Conservation (phyloP, 805 yeast species). For the Candida peoriensis region DNA sequence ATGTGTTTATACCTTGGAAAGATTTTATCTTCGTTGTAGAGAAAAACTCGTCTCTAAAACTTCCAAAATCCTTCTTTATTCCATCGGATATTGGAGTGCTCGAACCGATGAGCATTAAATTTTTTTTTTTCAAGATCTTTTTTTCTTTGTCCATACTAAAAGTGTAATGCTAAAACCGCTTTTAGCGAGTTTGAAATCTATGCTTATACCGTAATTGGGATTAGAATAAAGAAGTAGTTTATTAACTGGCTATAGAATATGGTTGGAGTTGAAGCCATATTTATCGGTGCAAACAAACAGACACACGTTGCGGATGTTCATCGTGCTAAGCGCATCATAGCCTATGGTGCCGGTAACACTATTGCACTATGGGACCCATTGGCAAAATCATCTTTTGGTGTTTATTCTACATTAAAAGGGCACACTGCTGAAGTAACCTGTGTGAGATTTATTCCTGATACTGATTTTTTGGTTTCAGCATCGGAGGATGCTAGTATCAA, state of each 20-base stretch:
- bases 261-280: constrained; percentile 44
- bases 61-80: no score
- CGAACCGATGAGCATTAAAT: no score
- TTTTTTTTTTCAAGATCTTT: no score
- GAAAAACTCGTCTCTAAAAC: no score
- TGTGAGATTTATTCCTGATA: constrained; percentile 49
- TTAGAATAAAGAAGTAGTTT: no score
- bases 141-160: no score
- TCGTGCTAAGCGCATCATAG: constrained; percentile 36
- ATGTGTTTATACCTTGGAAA: no score
- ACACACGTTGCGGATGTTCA: constrained; percentile 53
- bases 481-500: constrained; percentile 62
- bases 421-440: constrained; percentile 63
- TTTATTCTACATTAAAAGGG: constrained; percentile 49
- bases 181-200: no score
- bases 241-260: constrained; percentile 3
- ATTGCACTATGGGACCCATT: constrained; percentile 70
- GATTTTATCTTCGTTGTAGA: no score
- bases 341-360: constrained; percentile 65
- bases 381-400: constrained; percentile 37
- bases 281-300: constrained; percentile 71
- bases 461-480: constrained; percentile 48
- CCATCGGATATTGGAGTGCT: no score
- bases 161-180: no score
- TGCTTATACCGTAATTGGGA: no score